Evolutionary conservation across 2,329 filamentous ascomycete species (phyloP), one percentile per base, ranked within the genome.

Genomic region (Seiridium cupressi): DNA sequence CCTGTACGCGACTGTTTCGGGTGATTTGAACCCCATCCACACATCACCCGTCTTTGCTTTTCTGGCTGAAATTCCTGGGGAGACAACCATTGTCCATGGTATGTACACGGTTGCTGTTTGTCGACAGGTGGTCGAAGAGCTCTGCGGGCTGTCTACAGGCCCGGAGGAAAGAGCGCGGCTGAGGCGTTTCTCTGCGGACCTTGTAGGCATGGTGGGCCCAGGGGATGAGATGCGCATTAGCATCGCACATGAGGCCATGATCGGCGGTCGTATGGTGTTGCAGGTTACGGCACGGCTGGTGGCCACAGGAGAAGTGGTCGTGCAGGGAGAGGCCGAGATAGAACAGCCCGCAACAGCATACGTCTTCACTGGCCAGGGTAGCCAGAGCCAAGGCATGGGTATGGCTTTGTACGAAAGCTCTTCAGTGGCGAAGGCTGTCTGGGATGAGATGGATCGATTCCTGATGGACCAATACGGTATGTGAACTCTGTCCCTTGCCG

Each of bases 371-470:
- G 95, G 95, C 60, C 95, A 99, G 77, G 95, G 95, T 68, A 97
- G 93, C 55, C 95, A 99, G 77, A 94, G 98, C 77, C 94, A 98
- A 76, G 95, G 95, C 63, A 99, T 99, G 95, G 95, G 95, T 77
- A 99, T 99, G 95, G 95, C 98, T 72, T 84, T 99, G 53, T 99
- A 99, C 75, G 89, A 84, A 70, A 96, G 89, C 82, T 98, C 94
- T 74, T 81, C 89, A 42, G 94, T 98, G 18, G 95, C 95, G 63
- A 93, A 92, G 80, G 93, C 97, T 69, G 94, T 99, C 56, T 99
- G 95, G 95, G 94, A 97, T 74, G 88, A 93, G 18, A 26, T 26
- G 18, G 18, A 26, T 26, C 18, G 18, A 26, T 26, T 26, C 18
- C 18, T 26, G 18, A 26, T 26, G 18, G 18, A 26, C 18, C 18